Percentiles rank a stretch among this genome's conserved stretches.
These are phyloP conservation scores for Bolboschoenoplectus hybrid DNA, from an alignment of 202 grass and related monocot species.

Conservation along the genomic window DNA sequence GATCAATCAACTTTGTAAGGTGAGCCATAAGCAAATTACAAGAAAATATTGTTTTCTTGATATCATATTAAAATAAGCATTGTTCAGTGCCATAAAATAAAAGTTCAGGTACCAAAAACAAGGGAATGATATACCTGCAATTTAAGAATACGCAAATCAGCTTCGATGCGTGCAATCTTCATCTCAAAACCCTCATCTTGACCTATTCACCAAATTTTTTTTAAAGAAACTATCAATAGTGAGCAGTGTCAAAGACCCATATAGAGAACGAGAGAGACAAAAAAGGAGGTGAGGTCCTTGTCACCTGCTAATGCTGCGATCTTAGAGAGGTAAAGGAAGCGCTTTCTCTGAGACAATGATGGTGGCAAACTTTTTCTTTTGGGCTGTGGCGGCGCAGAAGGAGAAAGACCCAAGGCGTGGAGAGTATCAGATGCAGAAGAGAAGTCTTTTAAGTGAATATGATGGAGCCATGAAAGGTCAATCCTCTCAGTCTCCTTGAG, in stretches of 20 bases:
- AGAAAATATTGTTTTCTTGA: background rate
- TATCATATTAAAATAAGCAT: conserved; percentile 12
- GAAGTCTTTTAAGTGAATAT: conserved; percentile 85
- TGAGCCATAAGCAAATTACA: background rate
- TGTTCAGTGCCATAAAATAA: background rate
- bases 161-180: conserved; percentile 69
- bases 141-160: conserved; percentile 91
- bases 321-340: conserved; percentile 93
- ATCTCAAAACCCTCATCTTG: conserved; percentile 68
- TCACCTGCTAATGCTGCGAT: conserved; percentile 89
- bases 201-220: conserved; percentile 46
- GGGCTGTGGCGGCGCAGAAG: conserved; percentile 23
- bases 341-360: conserved; percentile 76
- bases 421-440: conserved; percentile 79
- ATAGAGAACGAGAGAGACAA: conserved; percentile 12
- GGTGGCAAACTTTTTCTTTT: conserved; percentile 45
- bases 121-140: conserved; percentile 70
- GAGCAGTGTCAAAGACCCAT: conserved; percentile 1
- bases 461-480: conserved; percentile 88
- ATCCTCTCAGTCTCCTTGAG: conserved; percentile 64
- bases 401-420: conserved; percentile 63
- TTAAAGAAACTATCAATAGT: conserved; percentile 34
- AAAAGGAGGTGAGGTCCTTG: background rate
- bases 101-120: background rate
- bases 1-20: background rate